Evolutionary conservation across 2,329 filamentous ascomycete species (phyloP), one percentile per base, ranked within the genome.

Genomic region (Chrysosphaeria jannelii): DNA sequence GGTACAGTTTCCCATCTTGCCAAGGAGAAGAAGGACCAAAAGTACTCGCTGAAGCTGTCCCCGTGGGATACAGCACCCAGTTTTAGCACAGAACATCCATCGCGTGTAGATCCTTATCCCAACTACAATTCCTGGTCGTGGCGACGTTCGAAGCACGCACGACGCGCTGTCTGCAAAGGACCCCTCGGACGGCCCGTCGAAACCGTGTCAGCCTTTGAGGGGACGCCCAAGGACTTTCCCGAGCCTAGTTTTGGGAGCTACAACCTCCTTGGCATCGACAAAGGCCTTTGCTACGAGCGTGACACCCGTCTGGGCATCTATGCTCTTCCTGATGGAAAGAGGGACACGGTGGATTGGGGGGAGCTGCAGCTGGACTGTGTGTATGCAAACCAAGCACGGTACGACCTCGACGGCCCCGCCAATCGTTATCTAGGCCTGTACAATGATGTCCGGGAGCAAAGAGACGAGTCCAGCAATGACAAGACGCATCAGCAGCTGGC

Each of bases 71-170:
- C 31, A 9, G 15, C 25, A 2, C 29, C 30, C 0, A 40, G 40
- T 17, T 57, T 51, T 33, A 50, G 36, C 25, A 36, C 42, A 8
- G 44, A 53, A 20, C 42, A 48, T 23, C 54, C 61, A 1, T 47
- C 57, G 25, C 47, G 54, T 11, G 75, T 72, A 41, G 53, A 65
- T 27, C 71, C 71, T 0, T 78, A 76, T 31, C 69, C 70, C 1
- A 46, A 57, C 10, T 74, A 76, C 43, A 68, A 71, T 35, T 55
- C 51, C 23, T 43, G 47, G 4, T 41, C 47, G 9, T 78, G 66
- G 65, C 42, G 45, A 22, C 39, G 44, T 14, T 55, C 55, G 2
- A 20, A 23, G 31, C 48, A 53, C 22, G 67, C 64, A 10, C 39
- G 52, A 25, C 60, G 67, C 34, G 50, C 60, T 5, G 42, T 64